Conservation (phyloP, 2,329 filamentous ascomycete species). For the Fusarium xyrophilum region DNA sequence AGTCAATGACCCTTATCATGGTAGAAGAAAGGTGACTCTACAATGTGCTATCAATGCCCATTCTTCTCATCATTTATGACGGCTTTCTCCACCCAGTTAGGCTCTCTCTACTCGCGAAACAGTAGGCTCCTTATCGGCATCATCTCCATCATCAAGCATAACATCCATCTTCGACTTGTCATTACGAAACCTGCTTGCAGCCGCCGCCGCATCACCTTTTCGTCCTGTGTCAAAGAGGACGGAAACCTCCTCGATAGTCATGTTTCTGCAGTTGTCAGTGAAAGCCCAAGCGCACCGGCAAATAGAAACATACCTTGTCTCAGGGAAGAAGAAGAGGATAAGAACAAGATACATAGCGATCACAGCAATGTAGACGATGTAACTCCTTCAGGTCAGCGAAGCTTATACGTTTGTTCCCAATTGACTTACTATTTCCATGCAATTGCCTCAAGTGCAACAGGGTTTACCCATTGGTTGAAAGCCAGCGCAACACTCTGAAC, state of each 20-base stretch:
- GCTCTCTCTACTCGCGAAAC: constrained; percentile 14
- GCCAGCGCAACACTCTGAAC: constrained; percentile 29
- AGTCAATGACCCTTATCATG: accelerated
- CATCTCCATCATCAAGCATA: constrained; percentile 7
- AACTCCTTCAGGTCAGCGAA: neutral
- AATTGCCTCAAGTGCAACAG: constrained; percentile 33
- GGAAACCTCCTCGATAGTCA: constrained; percentile 31
- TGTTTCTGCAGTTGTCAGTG: constrained; percentile 3
- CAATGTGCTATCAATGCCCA: neutral
- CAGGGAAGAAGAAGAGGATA: constrained; percentile 33
- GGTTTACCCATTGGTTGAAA: constrained; percentile 38
- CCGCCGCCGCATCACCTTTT: constrained; percentile 15
- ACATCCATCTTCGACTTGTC: constrained; percentile 1
- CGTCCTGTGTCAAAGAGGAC: constrained; percentile 28
- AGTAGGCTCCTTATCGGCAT: constrained; percentile 2
- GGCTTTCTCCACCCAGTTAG: accelerated
- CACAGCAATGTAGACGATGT: constrained; percentile 32
- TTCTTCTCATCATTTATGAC: accelerated
- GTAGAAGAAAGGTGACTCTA: neutral
- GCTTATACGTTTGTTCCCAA: too few species aligned
- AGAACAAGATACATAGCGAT: constrained; percentile 32
- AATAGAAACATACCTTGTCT: constrained; percentile 23
- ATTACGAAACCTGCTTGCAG: constrained; percentile 3
- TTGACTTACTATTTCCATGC: constrained; percentile 32
- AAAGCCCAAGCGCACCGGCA: accelerated